phyloP scores from a whole-genome alignment of 192 early-diverging fungal species.

The Backusella macrospora region DNA sequence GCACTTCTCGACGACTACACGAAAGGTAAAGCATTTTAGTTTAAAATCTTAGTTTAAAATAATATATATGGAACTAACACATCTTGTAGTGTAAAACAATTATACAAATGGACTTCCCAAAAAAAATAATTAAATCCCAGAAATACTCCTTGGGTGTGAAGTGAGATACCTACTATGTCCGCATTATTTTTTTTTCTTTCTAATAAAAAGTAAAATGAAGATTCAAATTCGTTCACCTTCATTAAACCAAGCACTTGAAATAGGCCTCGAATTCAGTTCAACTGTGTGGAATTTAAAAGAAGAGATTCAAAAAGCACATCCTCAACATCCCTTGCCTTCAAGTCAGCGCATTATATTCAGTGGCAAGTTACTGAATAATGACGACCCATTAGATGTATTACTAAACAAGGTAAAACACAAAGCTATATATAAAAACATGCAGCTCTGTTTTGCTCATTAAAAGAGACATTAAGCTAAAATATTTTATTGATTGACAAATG shows the following conservation, averaged over 20 bases:
- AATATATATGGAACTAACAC: too few species aligned
- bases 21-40: too few species aligned
- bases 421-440: neutral
- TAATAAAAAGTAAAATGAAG: neutral
- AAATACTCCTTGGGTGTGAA: too few species aligned
- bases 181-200: too few species aligned
- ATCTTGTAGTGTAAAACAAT: too few species aligned
- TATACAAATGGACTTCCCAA: too few species aligned
- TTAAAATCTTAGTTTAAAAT: too few species aligned
- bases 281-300: constrained; percentile 30
- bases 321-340: constrained; percentile 26
- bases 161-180: neutral
- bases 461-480: neutral
- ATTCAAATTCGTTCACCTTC: constrained; percentile 32
- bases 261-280: neutral
- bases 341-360: constrained; percentile 41
- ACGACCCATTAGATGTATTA: constrained; percentile 11
- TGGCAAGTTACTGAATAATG: constrained; percentile 35
- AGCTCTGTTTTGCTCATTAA: neutral
- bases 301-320: constrained; percentile 30
- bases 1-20: too few species aligned
- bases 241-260: constrained; percentile 26
- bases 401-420: constrained; percentile 28
- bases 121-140: too few species aligned
- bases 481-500: neutral